These are phyloP conservation scores for Tetracladium maxilliforme DNA, from an alignment of 2,329 filamentous ascomycete genomes.

Conservation along the genomic window DNA sequence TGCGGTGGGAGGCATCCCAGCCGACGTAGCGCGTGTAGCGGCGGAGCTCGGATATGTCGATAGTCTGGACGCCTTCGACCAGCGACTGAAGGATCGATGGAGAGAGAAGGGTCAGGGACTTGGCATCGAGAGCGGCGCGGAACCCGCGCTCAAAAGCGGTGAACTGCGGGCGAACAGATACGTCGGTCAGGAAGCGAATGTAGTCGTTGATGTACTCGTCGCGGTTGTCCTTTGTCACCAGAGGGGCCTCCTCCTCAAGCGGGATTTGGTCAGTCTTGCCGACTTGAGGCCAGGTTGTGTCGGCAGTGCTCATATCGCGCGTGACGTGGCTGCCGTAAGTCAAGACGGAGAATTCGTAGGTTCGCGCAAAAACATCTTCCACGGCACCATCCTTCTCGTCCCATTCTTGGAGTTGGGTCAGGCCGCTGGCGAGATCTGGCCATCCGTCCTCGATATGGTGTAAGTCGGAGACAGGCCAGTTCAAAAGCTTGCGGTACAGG, in stretches of 20 bases:
- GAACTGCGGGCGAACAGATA: conserved; percentile 64
- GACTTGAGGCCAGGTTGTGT: conserved; percentile 37
- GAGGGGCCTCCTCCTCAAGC: conserved; percentile 37
- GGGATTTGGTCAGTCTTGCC: conserved; percentile 14
- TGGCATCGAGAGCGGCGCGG: conserved; percentile 53
- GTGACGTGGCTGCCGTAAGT: conserved; percentile 41
- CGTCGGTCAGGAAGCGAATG: conserved; percentile 65
- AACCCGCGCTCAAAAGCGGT: conserved; percentile 74
- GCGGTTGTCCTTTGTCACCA: conserved; percentile 74
- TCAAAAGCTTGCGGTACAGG: conserved; percentile 69
- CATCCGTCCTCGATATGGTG: conserved; percentile 77
- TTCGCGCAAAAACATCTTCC: conserved; percentile 67
- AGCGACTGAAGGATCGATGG: conserved; percentile 59
- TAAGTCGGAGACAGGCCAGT: conserved; percentile 50
- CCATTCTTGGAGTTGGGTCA: conserved; percentile 64
- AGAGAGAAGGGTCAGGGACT: conserved; percentile 58
- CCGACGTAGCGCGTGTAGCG: conserved; percentile 66
- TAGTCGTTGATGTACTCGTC: conserved; percentile 72
- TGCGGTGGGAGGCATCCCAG: conserved; percentile 54
- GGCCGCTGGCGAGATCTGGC: conserved; percentile 64
- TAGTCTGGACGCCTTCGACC: conserved; percentile 70
- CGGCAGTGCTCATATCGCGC: conserved; percentile 32
- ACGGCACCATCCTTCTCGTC: conserved; percentile 60
- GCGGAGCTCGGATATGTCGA: conserved; percentile 62
- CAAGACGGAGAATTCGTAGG: conserved; percentile 68